These are phyloP conservation scores for Metschnikowia santaceciliae DNA, from an alignment of 805 yeast species.

Conservation along the genomic window DNA sequence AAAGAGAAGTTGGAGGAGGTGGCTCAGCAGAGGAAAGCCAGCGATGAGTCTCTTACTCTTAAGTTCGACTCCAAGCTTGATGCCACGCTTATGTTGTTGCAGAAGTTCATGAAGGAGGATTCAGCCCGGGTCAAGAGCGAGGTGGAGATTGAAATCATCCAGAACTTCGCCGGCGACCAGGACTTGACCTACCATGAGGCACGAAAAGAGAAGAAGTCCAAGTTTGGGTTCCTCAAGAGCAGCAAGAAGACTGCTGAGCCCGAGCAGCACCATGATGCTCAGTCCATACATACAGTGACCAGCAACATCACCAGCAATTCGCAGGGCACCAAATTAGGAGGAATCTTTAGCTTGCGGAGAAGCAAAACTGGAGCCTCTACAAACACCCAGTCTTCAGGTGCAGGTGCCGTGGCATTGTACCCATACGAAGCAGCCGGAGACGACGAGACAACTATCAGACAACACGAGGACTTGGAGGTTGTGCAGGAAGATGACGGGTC, in stretches of 20 bases:
- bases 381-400: slow-evolving; percentile 15
- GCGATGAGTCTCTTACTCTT: slow-evolving; percentile 38
- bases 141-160: slow-evolving; percentile 88
- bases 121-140: slow-evolving; percentile 69
- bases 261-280: slow-evolving; percentile 20
- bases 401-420: slow-evolving; percentile 53
- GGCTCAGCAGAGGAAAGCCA: slow-evolving; percentile 30
- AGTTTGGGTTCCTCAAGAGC: slow-evolving; percentile 51
- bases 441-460: slow-evolving; percentile 64
- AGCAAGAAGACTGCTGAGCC: slow-evolving; percentile 14
- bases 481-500: slow-evolving; percentile 76
- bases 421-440: slow-evolving; percentile 63
- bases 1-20: slow-evolving; percentile 49
- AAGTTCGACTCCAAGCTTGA: slow-evolving; percentile 52
- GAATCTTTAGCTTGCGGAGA: slow-evolving; percentile 37
- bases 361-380: slow-evolving; percentile 22
- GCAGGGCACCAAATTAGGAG: slow-evolving; percentile 18
- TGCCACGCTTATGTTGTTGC: slow-evolving; percentile 49
- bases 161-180: slow-evolving; percentile 72
- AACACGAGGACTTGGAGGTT: slow-evolving; percentile 60
- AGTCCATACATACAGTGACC: slow-evolving; percentile 33
- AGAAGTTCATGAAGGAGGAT: slow-evolving; percentile 69
- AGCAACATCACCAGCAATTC: slow-evolving; percentile 29
- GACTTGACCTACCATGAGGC: slow-evolving; percentile 60
- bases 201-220: slow-evolving; percentile 50